Conservation (phyloP, 345 rosid species). For the Pseudoturritis turrita region DNA sequence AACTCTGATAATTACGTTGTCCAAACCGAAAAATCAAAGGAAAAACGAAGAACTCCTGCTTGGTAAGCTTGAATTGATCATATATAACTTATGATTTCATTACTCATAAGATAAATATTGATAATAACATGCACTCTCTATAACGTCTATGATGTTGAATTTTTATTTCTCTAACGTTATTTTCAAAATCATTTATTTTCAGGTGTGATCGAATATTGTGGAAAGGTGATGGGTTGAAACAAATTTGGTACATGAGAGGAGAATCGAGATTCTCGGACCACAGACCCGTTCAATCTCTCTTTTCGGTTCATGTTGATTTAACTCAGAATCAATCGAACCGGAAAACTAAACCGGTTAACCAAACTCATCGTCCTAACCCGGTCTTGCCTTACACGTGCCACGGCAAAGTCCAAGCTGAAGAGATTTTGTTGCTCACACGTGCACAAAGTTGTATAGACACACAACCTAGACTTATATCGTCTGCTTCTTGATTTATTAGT, state of each 20-base stretch:
- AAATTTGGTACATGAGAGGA: conserved; percentile 67
- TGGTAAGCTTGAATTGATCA: conserved; percentile 45
- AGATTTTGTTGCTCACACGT: conserved; percentile 50
- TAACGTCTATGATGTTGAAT: neutral
- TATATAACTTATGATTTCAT: too few species aligned
- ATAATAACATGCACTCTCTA: too few species aligned
- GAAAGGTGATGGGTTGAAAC: conserved; percentile 86
- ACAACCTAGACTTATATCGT: conserved; percentile 30
- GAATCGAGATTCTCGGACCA: conserved; percentile 97
- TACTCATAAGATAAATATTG: too few species aligned
- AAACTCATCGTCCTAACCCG: conserved; percentile 39
- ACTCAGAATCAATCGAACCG: conserved; percentile 16
- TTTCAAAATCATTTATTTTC: conserved; percentile 8
- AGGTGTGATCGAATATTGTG: conserved; percentile 96
- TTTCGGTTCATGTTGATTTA: conserved; percentile 50
- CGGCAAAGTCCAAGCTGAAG: conserved; percentile 83
- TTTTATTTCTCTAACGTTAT: neutral
- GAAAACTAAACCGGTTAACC: conserved; percentile 19
- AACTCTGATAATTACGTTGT: conserved; percentile 70
- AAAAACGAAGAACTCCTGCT: conserved; percentile 79
- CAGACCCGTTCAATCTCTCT: conserved; percentile 79
- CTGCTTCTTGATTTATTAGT: conserved; percentile 16
- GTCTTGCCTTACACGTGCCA: conserved; percentile 41
- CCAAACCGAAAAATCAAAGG: conserved; percentile 54
- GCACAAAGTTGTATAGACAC: conserved; percentile 45